Conservation (phyloP, 495 filamentous ascomycete species). For the Trichoderma orchidacearum region DNA sequence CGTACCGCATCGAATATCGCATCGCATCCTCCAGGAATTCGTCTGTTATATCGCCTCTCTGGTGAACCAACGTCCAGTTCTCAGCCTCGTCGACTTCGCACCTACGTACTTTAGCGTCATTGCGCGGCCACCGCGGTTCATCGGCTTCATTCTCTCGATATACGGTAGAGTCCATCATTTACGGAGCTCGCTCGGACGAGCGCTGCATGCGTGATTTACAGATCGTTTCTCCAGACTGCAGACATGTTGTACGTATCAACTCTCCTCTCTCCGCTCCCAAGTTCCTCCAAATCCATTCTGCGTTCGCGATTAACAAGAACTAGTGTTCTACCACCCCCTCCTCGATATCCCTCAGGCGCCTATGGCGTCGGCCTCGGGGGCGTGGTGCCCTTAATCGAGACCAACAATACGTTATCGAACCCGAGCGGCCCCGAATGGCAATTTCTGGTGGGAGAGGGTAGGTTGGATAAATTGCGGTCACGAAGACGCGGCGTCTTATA, state of each 20-base stretch:
- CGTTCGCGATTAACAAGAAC: not conserved
- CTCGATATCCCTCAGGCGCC: constrained; percentile 59
- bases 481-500: constrained; percentile 3
- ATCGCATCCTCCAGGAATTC: not conserved
- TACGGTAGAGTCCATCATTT: not conserved
- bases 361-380: constrained; percentile 14
- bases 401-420: constrained; percentile 73
- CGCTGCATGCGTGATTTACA: not conserved
- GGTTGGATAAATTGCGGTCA: constrained; percentile 1
- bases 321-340: constrained; percentile 78
- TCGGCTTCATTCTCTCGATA: not conserved
- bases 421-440: constrained; percentile 68
- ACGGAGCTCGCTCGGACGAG: not conserved
- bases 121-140: not conserved
- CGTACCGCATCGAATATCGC: not conserved
- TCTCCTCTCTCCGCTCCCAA: not conserved
- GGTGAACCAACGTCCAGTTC: too few species aligned
- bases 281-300: not conserved
- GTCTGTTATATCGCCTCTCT: not conserved
- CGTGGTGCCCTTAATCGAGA: constrained; percentile 66
- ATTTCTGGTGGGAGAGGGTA: constrained; percentile 88
- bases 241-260: constrained; percentile 5
- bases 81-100: too few species aligned
- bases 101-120: too few species aligned
- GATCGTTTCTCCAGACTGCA: not conserved